Evolutionary conservation across 208 protist species (phyloP), one percentile per base, ranked within the genome.

Genomic region (Crithidia fasciculata): DNA sequence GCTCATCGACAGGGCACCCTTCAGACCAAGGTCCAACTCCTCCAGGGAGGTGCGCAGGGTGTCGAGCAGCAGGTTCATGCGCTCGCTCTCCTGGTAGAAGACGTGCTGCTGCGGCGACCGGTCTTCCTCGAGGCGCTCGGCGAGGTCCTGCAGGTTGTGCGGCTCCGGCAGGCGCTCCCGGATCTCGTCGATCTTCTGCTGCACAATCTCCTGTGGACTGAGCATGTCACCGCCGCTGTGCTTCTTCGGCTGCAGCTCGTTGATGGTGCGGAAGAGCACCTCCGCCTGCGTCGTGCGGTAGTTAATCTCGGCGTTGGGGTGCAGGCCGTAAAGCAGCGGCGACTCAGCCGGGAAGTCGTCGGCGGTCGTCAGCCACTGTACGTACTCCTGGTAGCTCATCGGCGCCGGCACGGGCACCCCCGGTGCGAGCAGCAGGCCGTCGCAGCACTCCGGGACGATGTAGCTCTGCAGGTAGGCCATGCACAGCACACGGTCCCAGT

Each of bases 251-350:
- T 98, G 94, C 65, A 99, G 81, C 73, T 99, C 96, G 65, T 98
- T 96, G 63, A 99, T 98, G 19, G 91, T 99, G 50, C 80, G 81
- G 85, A 99, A 99, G 12, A 99, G 84, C 0, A 96, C 92, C 60
- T 99, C 96, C 1, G 97, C 95, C 85, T 98, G 93, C 66, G 87
- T 85, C 37, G 98, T 99, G 59, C 98, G 91, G 80, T 99, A 99
- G 74, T 97, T 98, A 89, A 99, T 99, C 83, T 99, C 99, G 6
- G 99, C 97, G 82, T 99, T 99, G 37, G 98, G 96, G 83, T 99
- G 99, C 52, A 99, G 90, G 9, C 99, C 98, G 88, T 99, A 99
- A 43, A 99, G 83, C 37, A 98, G 81, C 59, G 96, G 96, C 50
- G 91, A 98, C 88, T 99, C 98, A 8, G 81, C 69, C 43, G 98